These are phyloP conservation scores for Pleurostoma richardsiae DNA, from an alignment of 2,329 filamentous ascomycete species.

Conservation along the genomic window DNA sequence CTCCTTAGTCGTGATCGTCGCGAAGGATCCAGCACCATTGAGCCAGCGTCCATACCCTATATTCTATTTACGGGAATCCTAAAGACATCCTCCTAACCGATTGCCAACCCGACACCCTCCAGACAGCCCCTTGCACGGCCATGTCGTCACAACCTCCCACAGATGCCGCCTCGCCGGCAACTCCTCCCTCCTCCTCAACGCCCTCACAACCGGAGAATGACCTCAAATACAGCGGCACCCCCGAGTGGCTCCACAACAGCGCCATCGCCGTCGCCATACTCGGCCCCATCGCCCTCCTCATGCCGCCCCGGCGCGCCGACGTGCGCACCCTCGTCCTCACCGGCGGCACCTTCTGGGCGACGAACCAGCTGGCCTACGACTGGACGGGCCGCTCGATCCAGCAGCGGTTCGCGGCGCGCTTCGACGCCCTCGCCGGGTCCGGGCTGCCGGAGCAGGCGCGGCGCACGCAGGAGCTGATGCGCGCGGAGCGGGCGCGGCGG, in stretches of 20 bases:
- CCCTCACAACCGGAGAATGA: background rate
- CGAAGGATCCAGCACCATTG: too few relatives aligned
- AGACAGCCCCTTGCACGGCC: too few relatives aligned
- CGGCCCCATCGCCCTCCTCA: constrained; percentile 39
- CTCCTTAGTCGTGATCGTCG: too few relatives aligned
- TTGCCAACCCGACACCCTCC: too few relatives aligned
- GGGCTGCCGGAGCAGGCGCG: constrained; percentile 53
- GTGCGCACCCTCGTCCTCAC: constrained; percentile 45
- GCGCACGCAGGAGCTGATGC: constrained; percentile 39
- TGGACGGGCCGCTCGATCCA: constrained; percentile 50
- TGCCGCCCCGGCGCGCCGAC: constrained; percentile 48
- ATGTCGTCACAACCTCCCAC: too few relatives aligned
- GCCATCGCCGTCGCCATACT: constrained; percentile 43
- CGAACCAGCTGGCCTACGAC: constrained; percentile 51
- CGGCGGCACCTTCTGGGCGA: constrained; percentile 44
- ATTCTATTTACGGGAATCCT: too few relatives aligned
- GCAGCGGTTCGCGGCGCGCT: constrained; percentile 37
- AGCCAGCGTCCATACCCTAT: too few relatives aligned
- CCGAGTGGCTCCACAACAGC: constrained; percentile 36
- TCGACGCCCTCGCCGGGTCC: constrained; percentile 39
- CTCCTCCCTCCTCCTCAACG: background rate
- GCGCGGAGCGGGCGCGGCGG: constrained; percentile 35
- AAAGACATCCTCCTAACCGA: too few relatives aligned
- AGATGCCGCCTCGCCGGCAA: background rate
- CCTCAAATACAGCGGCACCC: constrained; percentile 10